These are phyloP conservation scores for Cyamopsis tetragonoloba DNA, from an alignment of 306 rosid species.

Conservation along the genomic window DNA sequence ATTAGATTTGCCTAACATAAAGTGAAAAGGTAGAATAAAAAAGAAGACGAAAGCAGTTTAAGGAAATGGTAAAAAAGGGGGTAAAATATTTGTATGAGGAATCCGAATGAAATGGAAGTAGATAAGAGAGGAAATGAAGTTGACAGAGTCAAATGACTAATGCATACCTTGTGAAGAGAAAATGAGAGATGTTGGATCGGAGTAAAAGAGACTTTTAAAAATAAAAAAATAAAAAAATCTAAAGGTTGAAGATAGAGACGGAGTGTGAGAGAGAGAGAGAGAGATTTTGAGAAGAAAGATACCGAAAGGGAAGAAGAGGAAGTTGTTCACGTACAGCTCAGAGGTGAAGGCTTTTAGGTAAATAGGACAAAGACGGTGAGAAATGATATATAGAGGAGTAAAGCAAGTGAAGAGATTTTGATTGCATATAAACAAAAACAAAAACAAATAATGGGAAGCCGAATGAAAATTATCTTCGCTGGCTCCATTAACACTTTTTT, in stretches of 20 bases:
- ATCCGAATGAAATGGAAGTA: not conserved
- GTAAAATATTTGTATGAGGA: no score
- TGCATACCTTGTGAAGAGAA: conserved; percentile 35
- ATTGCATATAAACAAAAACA: no score
- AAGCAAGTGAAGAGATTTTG: not conserved
- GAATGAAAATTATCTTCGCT: conserved; percentile 9
- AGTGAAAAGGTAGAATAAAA: not conserved
- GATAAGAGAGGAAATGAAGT: conserved; percentile 11
- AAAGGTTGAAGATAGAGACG: no score
- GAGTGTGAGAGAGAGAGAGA: no score
- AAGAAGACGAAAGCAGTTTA: not conserved
- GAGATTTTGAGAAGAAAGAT: conserved; percentile 2
- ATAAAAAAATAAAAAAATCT: no score
- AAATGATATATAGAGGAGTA: no score
- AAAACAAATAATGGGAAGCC: not conserved
- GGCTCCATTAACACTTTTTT: conserved; percentile 6
- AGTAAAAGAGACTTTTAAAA: no score
- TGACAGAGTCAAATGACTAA: conserved; percentile 9
- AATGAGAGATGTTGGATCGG: conserved; percentile 48
- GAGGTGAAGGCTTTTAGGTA: no score
- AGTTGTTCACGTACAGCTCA: not conserved
- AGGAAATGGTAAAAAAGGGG: not conserved
- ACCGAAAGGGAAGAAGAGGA: not conserved
- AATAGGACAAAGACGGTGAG: no score
- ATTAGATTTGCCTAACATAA: conserved; percentile 1